A percentile compares a stretch with the other conserved stretches of the same genome.
Conservation (phyloP, 192 early-diverging fungal genomes). For the Coemansia sp. region DNA sequence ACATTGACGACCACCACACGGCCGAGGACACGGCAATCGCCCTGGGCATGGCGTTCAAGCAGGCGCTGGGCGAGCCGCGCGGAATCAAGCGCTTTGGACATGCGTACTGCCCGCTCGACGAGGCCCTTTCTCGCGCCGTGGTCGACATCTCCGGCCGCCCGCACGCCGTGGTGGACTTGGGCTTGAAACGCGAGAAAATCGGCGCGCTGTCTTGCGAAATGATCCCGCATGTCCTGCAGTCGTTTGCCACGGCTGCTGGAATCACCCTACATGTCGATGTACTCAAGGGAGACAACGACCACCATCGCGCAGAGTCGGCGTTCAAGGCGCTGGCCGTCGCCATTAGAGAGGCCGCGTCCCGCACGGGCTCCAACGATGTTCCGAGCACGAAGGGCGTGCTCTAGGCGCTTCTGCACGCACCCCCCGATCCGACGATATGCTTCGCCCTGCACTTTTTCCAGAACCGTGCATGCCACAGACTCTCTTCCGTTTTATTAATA, state of each 20-base stretch:
- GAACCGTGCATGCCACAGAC: neutral
- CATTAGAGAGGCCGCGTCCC: slow-evolving; percentile 79
- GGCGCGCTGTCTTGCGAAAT: slow-evolving; percentile 93
- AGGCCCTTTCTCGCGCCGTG: slow-evolving; percentile 92
- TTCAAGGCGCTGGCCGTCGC: slow-evolving; percentile 99
- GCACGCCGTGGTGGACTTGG: slow-evolving; percentile 77
- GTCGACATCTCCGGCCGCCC: slow-evolving; percentile 98
- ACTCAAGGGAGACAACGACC: slow-evolving; percentile 94
- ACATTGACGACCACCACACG: slow-evolving; percentile 99
- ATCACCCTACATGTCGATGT: slow-evolving; percentile 98
- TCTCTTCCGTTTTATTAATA: neutral
- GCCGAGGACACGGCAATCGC: slow-evolving; percentile 95
- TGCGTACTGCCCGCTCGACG: slow-evolving; percentile 95
- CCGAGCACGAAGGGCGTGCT: slow-evolving; percentile 95
- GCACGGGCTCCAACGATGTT: slow-evolving; percentile 84
- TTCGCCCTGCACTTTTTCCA: neutral
- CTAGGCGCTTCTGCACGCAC: slow-evolving; percentile 25
- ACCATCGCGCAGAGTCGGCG: slow-evolving; percentile 92
- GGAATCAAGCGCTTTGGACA: slow-evolving; percentile 92
- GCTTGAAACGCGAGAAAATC: slow-evolving; percentile 88
- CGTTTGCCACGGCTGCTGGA: slow-evolving; percentile 87
- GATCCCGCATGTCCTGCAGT: slow-evolving; percentile 96
- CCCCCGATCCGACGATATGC: neutral
- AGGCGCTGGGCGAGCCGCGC: slow-evolving; percentile 85
- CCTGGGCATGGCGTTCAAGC: slow-evolving; percentile 89